Evolutionary conservation across 768 basidiomycete species (phyloP).

Genomic region (Podaxis sp.): DNA sequence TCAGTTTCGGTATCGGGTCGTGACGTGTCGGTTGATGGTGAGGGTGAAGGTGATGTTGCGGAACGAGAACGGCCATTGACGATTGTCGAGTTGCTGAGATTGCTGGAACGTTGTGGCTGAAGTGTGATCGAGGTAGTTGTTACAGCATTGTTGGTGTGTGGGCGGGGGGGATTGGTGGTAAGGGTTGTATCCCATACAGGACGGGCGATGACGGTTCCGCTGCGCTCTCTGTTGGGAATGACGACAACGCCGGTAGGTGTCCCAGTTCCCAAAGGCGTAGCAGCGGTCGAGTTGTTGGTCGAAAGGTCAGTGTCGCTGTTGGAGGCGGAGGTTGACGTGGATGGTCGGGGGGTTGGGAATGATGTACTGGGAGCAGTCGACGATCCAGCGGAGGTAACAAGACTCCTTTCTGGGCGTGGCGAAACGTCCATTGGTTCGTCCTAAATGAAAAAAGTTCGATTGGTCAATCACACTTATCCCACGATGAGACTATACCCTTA

Average conservation of each 20-base stretch:
- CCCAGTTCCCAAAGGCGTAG: constrained; percentile 57
- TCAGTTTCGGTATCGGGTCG: constrained; percentile 78
- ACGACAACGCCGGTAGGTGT: constrained; percentile 64
- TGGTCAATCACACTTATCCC: constrained; percentile 14
- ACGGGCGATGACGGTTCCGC: constrained; percentile 76
- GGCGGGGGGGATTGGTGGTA: background rate
- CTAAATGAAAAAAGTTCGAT: constrained; percentile 16
- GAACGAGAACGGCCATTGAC: constrained; percentile 26
- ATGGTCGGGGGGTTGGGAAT: constrained; percentile 15
- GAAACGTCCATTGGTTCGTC: constrained; percentile 33
- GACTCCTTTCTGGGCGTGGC: constrained; percentile 9
- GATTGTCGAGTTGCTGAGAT: constrained; percentile 11
- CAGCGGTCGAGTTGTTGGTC: constrained; percentile 57
- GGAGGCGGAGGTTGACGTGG: constrained; percentile 30
- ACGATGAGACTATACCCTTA: constrained; percentile 10
- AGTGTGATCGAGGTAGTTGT: constrained; percentile 18
- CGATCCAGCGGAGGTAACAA: constrained; percentile 6
- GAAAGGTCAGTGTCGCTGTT: constrained; percentile 63
- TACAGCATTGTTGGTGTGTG: constrained; percentile 9
- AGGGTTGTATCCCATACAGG: constrained; percentile 21
- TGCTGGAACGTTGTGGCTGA: constrained; percentile 19
- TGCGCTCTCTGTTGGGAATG: constrained; percentile 64
- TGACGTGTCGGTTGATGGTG: constrained; percentile 43
- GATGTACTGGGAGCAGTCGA: constrained; percentile 6
- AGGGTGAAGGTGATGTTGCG: constrained; percentile 36